Evolutionary conservation across 345 rosid species (phyloP).

Genomic region (Euphorbia tirucalli): DNA sequence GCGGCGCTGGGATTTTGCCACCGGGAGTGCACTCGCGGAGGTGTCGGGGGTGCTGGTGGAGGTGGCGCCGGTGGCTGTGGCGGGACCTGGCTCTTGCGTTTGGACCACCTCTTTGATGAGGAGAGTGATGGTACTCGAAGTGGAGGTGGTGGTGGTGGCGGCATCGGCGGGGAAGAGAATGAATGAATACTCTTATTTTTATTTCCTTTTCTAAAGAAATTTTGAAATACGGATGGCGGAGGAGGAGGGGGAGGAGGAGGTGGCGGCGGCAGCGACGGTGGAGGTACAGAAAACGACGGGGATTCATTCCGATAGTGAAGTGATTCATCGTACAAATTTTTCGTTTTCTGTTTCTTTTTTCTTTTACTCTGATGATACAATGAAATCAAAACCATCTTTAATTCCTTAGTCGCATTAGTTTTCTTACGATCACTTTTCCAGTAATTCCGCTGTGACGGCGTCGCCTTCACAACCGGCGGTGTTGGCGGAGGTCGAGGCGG

Average conservation of each 20-base stretch:
- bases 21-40: slow-evolving; percentile 22
- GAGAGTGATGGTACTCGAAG: slow-evolving; percentile 32
- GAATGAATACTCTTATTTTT: slow-evolving; percentile 63
- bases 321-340: slow-evolving; percentile 20
- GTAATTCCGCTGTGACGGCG: slow-evolving; percentile 14
- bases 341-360: slow-evolving; percentile 57
- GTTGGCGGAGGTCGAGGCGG: slow-evolving; percentile 37
- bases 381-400: slow-evolving; percentile 64
- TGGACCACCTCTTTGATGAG: slow-evolving; percentile 22
- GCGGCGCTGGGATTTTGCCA: slow-evolving; percentile 12
- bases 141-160: slow-evolving; percentile 50
- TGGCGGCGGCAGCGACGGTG: slow-evolving; percentile 56
- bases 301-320: slow-evolving; percentile 20
- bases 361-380: slow-evolving; percentile 52
- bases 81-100: slow-evolving; percentile 10
- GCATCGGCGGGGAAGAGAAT: slow-evolving; percentile 37
- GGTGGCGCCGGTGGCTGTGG: slow-evolving; percentile 28
- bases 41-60: slow-evolving; percentile 39
- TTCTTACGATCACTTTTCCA: slow-evolving; percentile 50
- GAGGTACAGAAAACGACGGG: slow-evolving; percentile 29
- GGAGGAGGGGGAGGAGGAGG: slow-evolving; percentile 24
- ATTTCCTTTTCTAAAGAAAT: slow-evolving; percentile 53
- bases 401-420: slow-evolving; percentile 68
- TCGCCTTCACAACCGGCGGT: slow-evolving; percentile 15
- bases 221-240: slow-evolving; percentile 64